Evolutionary conservation across 176 grass and related monocot genomes (phyloP).

Genomic region (Metroxylon sagu): DNA sequence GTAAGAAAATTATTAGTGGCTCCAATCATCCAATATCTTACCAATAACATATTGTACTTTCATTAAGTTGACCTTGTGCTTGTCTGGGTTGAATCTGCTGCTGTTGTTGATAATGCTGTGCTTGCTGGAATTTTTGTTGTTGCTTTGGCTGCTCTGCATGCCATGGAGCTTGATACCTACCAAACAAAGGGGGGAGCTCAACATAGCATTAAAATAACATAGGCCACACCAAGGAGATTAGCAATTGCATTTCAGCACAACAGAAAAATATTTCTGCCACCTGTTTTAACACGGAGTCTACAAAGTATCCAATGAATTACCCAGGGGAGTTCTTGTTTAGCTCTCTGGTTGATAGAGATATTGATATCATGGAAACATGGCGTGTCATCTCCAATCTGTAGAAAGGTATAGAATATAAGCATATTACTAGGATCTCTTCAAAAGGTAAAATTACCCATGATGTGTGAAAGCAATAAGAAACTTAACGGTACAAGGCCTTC

Average conservation of each 20-base stretch:
- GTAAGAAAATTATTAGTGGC: neutral
- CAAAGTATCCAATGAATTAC: slow-evolving; percentile 34
- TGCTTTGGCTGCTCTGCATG: slow-evolving; percentile 47
- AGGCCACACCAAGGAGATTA: no score
- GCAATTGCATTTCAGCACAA: no score
- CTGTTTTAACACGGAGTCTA: no score
- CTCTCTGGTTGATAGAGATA: slow-evolving; percentile 81
- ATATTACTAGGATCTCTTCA: neutral
- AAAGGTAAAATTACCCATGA: neutral
- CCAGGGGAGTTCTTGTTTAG: slow-evolving; percentile 59
- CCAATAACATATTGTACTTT: slow-evolving; percentile 25
- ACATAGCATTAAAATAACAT: neutral
- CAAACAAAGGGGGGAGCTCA: slow-evolving; percentile 7
- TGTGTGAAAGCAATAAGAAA: slow-evolving; percentile 5
- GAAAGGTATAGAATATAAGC: neutral
- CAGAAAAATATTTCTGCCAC: no score
- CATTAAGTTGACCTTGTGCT: slow-evolving; percentile 40
- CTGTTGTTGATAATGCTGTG: slow-evolving; percentile 1
- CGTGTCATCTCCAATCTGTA: slow-evolving; percentile 90
- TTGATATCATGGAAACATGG: slow-evolving; percentile 96
- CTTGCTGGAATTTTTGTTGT: slow-evolving; percentile 50
- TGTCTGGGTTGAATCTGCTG: slow-evolving; percentile 33
- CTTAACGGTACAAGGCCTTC: slow-evolving; percentile 99
- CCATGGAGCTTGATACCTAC: slow-evolving; percentile 67
- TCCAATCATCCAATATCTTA: slow-evolving; percentile 11